Percentiles rank a stretch among this genome's conserved stretches.
Evolutionary conservation across 2,329 filamentous ascomycete genomes (phyloP).

Genomic region (Lecanoromycetidae sp.): DNA sequence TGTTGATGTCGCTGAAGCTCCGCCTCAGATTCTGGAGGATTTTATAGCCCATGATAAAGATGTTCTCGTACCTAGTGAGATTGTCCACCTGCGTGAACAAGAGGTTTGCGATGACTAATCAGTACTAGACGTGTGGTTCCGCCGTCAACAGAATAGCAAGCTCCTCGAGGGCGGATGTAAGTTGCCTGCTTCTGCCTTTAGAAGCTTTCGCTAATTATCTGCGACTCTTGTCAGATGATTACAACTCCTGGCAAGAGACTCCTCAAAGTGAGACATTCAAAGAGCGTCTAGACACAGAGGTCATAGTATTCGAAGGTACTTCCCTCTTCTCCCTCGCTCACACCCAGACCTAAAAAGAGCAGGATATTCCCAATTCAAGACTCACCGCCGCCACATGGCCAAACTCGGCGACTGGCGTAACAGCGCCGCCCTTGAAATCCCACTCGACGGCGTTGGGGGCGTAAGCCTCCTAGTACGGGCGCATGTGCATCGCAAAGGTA

Average conservation of each 20-base stretch:
- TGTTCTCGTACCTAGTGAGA: conserved; percentile 89
- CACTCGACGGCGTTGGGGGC: conserved; percentile 89
- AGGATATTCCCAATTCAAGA: conserved; percentile 89
- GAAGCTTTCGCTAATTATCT: conserved; percentile 18
- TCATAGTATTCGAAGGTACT: conserved; percentile 37
- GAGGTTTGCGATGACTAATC: conserved; percentile 11
- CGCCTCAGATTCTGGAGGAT: conserved; percentile 77
- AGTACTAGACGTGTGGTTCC: conserved; percentile 85
- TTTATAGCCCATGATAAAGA: conserved; percentile 93
- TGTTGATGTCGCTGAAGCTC: conserved; percentile 88
- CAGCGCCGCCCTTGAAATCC: conserved; percentile 81
- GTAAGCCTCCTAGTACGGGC: conserved; percentile 97
- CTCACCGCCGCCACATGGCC: conserved; percentile 79
- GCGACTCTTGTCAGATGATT: conserved; percentile 56
- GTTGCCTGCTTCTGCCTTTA: conserved; percentile 26
- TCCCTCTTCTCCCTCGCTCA: neutral
- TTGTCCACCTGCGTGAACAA: conserved; percentile 27
- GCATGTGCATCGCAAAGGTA: conserved; percentile 88
- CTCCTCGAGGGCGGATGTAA: conserved; percentile 94
- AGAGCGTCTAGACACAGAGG: conserved; percentile 63
- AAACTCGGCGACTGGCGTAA: conserved; percentile 81
- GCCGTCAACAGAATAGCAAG: conserved; percentile 57
- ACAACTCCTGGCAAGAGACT: conserved; percentile 97
- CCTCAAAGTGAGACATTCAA: conserved; percentile 66
- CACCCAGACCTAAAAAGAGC: neutral